Conservation (phyloP, 257 asterid species). For the Solanum arcanum region DNA sequence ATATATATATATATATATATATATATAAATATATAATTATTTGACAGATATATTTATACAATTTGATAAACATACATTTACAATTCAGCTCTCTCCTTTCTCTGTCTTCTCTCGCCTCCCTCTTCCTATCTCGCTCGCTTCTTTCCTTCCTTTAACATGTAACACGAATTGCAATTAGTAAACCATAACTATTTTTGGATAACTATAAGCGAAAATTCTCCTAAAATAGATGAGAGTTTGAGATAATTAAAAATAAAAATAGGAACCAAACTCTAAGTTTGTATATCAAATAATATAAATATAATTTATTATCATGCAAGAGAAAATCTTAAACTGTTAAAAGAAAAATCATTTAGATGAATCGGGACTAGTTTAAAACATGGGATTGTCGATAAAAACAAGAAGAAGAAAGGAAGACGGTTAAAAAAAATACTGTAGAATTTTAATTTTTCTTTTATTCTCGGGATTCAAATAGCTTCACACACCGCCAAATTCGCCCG, state of each 20-base stretch:
- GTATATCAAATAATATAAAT: too few species aligned
- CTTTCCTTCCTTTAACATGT: neutral
- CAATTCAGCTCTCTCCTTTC: too few species aligned
- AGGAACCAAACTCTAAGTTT: too few species aligned
- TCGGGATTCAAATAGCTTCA: neutral
- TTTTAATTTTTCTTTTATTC: neutral
- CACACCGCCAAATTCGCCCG: neutral
- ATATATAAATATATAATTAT: too few species aligned
- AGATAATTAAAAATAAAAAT: too few species aligned
- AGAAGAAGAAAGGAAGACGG: neutral
- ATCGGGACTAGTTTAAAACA: too few species aligned
- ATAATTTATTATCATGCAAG: neutral
- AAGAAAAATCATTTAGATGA: too few species aligned
- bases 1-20: too few species aligned
- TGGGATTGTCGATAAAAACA: neutral
- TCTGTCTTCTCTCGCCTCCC: neutral
- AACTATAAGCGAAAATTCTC: neutral
- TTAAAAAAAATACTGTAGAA: neutral
- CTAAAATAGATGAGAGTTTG: neutral
- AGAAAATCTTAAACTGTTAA: too few species aligned
- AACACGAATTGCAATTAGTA: fast-evolving
- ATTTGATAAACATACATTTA: too few species aligned
- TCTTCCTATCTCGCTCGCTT: neutral
- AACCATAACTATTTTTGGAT: too few species aligned
- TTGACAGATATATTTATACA: too few species aligned